Evolutionary conservation across 345 rosid genomes (phyloP).

Genomic region (Populus pruinosa): DNA sequence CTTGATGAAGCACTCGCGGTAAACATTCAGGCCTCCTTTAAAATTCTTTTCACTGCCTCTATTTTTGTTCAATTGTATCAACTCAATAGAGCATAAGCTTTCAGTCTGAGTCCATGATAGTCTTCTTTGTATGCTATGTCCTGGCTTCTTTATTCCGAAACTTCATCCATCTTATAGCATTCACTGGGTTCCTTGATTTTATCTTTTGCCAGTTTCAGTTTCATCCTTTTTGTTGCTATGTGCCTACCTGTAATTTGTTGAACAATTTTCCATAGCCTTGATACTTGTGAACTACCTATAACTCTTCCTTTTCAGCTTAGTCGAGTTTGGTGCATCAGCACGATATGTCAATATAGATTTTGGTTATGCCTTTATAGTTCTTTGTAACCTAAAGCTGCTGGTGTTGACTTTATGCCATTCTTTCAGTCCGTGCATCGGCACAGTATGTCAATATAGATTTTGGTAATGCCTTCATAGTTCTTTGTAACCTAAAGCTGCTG

Average conservation of each 20-base stretch:
- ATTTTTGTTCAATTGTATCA: neutral
- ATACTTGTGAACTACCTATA: neutral
- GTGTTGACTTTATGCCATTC: neutral
- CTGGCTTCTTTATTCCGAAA: neutral
- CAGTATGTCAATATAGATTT: neutral
- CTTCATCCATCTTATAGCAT: neutral
- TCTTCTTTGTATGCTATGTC: neutral
- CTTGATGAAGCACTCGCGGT: conserved; percentile 93
- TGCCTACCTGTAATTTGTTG: neutral
- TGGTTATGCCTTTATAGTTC: no score
- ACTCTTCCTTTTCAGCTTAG: neutral
- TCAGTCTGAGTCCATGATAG: no score
- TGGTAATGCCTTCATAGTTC: no score
- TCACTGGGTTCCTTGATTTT: neutral
- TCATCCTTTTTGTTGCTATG: neutral
- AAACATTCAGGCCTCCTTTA: conserved; percentile 6
- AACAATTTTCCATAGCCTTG: neutral
- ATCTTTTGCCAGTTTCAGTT: neutral
- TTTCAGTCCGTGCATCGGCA: neutral
- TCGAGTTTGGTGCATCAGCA: neutral
- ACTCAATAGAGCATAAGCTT: neutral
- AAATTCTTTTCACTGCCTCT: conserved; percentile 1
- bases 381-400: neutral
- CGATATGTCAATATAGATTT: neutral
- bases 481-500: neutral